Conservation (phyloP, 768 basidiomycete species). For the Pholiota molesta region DNA sequence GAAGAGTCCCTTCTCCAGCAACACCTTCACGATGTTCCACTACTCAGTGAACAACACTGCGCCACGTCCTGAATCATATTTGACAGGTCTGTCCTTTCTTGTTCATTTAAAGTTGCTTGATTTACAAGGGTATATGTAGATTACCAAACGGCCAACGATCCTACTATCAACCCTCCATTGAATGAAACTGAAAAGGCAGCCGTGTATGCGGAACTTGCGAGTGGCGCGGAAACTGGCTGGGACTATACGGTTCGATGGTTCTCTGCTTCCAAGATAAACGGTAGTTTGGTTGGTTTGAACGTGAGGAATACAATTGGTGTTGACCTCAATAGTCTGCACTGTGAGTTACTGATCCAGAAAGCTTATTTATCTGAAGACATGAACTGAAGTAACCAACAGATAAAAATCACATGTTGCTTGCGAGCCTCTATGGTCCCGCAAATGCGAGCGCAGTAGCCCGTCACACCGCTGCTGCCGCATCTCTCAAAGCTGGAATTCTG, state of each 20-base stretch:
- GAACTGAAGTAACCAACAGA: constrained; percentile 40
- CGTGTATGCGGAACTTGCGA: constrained; percentile 87
- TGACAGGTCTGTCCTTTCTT: constrained; percentile 46
- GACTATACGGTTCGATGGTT: constrained; percentile 60
- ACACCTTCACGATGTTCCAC: constrained; percentile 65
- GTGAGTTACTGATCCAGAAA: constrained; percentile 42
- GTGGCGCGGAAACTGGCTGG: constrained; percentile 85
- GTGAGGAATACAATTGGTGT: constrained; percentile 71
- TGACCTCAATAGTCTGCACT: constrained; percentile 84
- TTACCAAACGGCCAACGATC: constrained; percentile 77
- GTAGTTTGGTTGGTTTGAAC: constrained; percentile 71
- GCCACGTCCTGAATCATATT: constrained; percentile 86
- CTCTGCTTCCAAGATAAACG: constrained; percentile 39
- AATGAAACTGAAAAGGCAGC: constrained; percentile 60
- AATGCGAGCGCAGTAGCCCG: constrained; percentile 44
- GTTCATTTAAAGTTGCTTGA: neutral
- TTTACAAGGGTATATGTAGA: constrained; percentile 44
- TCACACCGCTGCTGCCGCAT: constrained; percentile 60
- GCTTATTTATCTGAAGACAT: no score
- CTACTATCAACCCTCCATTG: constrained; percentile 52
- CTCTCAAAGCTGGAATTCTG: constrained; percentile 69
- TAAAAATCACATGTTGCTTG: constrained; percentile 62
- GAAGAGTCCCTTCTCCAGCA: constrained; percentile 69
- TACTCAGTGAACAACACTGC: constrained; percentile 84
- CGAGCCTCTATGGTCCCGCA: constrained; percentile 57